phyloP scores from a whole-genome alignment of 2,329 filamentous ascomycete species.

The Stachybotrys chlorohalonatus region DNA sequence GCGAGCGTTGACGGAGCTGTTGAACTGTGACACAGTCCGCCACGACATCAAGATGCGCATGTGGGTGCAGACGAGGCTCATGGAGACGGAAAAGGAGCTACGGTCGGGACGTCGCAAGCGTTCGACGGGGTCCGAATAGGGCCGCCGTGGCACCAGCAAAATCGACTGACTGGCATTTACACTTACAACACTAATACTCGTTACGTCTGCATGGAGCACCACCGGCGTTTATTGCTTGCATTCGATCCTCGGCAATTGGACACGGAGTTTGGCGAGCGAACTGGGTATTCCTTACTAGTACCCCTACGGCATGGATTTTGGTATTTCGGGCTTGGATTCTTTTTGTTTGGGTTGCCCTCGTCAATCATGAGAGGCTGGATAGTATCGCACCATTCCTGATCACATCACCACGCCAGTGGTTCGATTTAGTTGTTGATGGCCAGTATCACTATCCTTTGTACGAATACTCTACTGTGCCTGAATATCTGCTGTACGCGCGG shows the following conservation, averaged over 20 bases:
- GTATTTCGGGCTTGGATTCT: background rate
- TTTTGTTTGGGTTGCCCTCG: background rate
- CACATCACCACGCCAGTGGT: background rate
- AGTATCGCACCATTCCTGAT: no score
- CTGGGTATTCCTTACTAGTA: background rate
- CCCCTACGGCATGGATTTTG: background rate
- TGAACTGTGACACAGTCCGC: slow-evolving; percentile 50
- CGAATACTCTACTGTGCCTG: background rate
- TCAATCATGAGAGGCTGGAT: background rate
- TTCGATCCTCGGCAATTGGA: background rate
- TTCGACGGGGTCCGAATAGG: slow-evolving; percentile 18
- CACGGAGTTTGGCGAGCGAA: background rate
- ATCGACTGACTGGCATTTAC: no score
- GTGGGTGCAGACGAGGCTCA: slow-evolving; percentile 49
- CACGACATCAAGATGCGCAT: slow-evolving; percentile 41
- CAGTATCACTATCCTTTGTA: background rate
- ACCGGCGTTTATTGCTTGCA: background rate
- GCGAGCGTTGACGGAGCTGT: slow-evolving; percentile 49
- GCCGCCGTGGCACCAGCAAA: background rate
- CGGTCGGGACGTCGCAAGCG: slow-evolving; percentile 41
- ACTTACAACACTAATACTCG: background rate
- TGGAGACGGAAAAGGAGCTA: slow-evolving; percentile 53
- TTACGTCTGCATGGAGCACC: background rate
- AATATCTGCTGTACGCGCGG: background rate
- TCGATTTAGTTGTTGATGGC: background rate